Evolutionary conservation across 495 filamentous ascomycete genomes (phyloP).

Genomic region (Parathielavia hyrcaniae): DNA sequence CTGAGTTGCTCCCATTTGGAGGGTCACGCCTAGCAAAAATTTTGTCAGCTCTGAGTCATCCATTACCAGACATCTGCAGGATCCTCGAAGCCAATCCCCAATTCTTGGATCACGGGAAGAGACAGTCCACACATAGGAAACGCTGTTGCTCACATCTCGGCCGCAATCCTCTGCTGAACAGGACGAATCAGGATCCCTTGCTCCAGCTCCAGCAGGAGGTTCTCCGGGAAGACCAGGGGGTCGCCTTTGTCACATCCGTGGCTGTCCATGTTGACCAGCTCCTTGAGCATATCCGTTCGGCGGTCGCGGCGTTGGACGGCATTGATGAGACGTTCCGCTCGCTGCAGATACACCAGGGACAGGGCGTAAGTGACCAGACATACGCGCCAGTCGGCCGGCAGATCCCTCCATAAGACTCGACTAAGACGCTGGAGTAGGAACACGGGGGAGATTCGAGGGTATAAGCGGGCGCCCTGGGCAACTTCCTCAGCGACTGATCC

Average conservation of each 20-base stretch:
- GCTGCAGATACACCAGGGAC: constrained; percentile 33
- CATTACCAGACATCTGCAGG: too few species aligned
- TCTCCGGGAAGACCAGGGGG: constrained; percentile 49
- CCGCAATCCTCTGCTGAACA: constrained; percentile 54
- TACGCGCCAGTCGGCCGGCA: constrained; percentile 29
- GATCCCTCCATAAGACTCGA: constrained; percentile 18
- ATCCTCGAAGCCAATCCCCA: too few species aligned
- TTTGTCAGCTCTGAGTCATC: too few species aligned
- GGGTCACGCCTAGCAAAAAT: too few species aligned
- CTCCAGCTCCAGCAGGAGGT: constrained; percentile 59
- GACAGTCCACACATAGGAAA: too few species aligned
- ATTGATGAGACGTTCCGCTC: constrained; percentile 34
- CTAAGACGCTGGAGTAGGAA: constrained; percentile 37
- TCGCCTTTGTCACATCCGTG: constrained; percentile 41
- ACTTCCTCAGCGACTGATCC: constrained; percentile 4
- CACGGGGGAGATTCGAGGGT: constrained; percentile 30
- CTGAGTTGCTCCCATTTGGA: constrained; percentile 38
- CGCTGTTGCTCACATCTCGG: too few species aligned
- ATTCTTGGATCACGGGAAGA: too few species aligned
- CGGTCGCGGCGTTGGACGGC: constrained; percentile 16
- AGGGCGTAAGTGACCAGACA: constrained; percentile 37
- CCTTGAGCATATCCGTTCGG: constrained; percentile 39
- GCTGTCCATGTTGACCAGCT: constrained; percentile 49
- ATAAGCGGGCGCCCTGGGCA: constrained; percentile 8
- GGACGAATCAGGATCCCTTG: constrained; percentile 55